phyloP scores from a whole-genome alignment of 345 rosid species.

The Combretum micranthum region DNA sequence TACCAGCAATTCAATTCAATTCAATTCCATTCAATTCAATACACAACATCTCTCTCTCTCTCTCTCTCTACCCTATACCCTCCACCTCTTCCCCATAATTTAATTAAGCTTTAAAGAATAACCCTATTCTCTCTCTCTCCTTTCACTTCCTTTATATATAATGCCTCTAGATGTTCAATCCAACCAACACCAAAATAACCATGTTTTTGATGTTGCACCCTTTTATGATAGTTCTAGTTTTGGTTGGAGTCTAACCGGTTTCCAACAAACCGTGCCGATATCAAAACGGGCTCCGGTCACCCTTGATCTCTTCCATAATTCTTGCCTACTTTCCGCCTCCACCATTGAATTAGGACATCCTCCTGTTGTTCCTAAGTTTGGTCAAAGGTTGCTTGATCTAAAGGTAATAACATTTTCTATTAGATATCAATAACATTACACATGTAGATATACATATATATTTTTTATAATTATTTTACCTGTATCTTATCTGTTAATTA shows the following conservation, averaged over 20 bases:
- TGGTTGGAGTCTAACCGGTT: slow-evolving; percentile 10
- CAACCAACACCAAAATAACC: slow-evolving; percentile 16
- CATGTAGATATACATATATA: too few relatives aligned
- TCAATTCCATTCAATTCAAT: slow-evolving; percentile 37
- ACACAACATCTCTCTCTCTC: slow-evolving; percentile 27
- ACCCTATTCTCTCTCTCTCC: slow-evolving; percentile 26
- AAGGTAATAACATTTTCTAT: slow-evolving; percentile 5
- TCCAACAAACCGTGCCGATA: neutral
- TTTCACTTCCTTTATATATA: slow-evolving; percentile 35
- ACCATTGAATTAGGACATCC: slow-evolving; percentile 10
- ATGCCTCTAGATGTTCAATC: slow-evolving; percentile 31
- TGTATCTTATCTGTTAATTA: neutral
- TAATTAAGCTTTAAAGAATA: slow-evolving; percentile 57
- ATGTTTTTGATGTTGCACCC: slow-evolving; percentile 5
- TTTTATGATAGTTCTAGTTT: neutral
- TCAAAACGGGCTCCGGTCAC: neutral
- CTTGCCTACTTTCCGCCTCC: neutral
- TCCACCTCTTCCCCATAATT: slow-evolving; percentile 65
- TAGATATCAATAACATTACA: too few relatives aligned
- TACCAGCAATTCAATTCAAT: slow-evolving; percentile 29
- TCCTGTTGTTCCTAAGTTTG: slow-evolving; percentile 16
- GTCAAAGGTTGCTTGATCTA: slow-evolving; percentile 16
- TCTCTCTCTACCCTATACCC: slow-evolving; percentile 18
- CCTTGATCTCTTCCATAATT: neutral
- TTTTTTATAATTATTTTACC: neutral